A percentile compares a stretch with the other conserved stretches of the same genome.
Evolutionary conservation across 768 basidiomycete species (phyloP).

Genomic region (Tylopilus intermedius): DNA sequence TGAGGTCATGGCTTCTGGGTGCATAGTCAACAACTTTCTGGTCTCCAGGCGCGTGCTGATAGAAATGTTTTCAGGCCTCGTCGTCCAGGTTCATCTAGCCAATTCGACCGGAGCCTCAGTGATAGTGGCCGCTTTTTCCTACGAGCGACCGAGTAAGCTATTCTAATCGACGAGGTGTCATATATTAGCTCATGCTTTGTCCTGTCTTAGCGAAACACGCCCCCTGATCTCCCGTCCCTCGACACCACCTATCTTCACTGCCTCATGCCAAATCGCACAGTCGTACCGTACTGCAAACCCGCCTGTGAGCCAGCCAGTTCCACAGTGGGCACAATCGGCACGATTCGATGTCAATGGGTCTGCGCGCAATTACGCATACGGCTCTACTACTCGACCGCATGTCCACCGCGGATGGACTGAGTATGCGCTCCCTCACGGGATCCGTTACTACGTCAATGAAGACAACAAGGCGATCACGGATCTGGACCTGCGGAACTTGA

Average conservation of each 20-base stretch:
- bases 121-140: slow-evolving; percentile 10
- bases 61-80: slow-evolving; percentile 7
- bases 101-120: slow-evolving; percentile 17
- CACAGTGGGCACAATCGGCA: slow-evolving; percentile 25
- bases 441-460: slow-evolving; percentile 66
- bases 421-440: slow-evolving; percentile 68
- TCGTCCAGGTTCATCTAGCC: slow-evolving; percentile 15
- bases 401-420: slow-evolving; percentile 63
- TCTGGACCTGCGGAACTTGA: slow-evolving; percentile 53
- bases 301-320: slow-evolving; percentile 25
- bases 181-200: not conserved
- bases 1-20: slow-evolving; percentile 29
- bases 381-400: slow-evolving; percentile 22
- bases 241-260: slow-evolving; percentile 24
- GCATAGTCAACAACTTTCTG: not conserved
- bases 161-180: too few species aligned
- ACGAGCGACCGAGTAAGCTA: slow-evolving; percentile 25
- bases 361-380: slow-evolving; percentile 26
- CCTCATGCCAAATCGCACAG: slow-evolving; percentile 22
- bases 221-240: slow-evolving; percentile 44
- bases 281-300: slow-evolving; percentile 20
- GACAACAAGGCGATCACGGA: slow-evolving; percentile 64
- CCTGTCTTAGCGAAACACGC: slow-evolving; percentile 42
- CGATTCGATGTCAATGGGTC: slow-evolving; percentile 28
- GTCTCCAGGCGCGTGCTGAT: not conserved